Evolutionary conservation across 129 eudicot genomes (phyloP).

Genomic region (Sambucus nigra): DNA sequence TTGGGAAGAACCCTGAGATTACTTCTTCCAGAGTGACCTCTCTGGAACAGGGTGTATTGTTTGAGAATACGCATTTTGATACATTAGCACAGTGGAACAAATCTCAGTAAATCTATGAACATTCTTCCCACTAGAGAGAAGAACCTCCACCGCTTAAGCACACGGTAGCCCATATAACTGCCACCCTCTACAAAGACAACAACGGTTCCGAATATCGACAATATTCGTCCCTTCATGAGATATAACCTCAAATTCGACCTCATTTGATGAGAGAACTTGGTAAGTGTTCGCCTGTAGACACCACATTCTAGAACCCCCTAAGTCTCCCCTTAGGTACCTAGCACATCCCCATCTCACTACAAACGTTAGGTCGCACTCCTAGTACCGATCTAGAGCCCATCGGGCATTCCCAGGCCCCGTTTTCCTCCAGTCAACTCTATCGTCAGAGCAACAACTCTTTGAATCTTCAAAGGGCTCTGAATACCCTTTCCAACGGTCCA

Average conservation of each 20-base stretch:
- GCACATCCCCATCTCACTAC: too few species aligned
- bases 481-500: too few species aligned
- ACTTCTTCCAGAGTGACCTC: constrained; percentile 55
- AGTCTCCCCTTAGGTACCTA: too few species aligned
- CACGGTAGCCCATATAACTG: constrained; percentile 81
- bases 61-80: constrained; percentile 70
- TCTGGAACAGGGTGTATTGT: constrained; percentile 87
- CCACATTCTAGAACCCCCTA: too few species aligned
- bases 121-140: constrained; percentile 77
- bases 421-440: too few species aligned
- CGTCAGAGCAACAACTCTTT: too few species aligned
- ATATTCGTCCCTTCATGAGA: constrained; percentile 71
- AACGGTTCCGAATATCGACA: constrained; percentile 72
- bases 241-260: constrained; percentile 82
- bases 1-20: constrained; percentile 26
- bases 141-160: constrained; percentile 86
- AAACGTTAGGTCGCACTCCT: too few species aligned
- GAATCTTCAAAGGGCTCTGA: too few species aligned
- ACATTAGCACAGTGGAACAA: constrained; percentile 69
- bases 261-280: constrained; percentile 72
- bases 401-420: too few species aligned
- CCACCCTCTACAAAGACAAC: constrained; percentile 84
- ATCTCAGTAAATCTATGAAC: constrained; percentile 83
- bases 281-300: constrained; percentile 74
- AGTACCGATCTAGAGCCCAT: too few species aligned